phyloP scores from a whole-genome alignment of 2,329 filamentous ascomycete genomes.

The Mycosphaerella sp. region DNA sequence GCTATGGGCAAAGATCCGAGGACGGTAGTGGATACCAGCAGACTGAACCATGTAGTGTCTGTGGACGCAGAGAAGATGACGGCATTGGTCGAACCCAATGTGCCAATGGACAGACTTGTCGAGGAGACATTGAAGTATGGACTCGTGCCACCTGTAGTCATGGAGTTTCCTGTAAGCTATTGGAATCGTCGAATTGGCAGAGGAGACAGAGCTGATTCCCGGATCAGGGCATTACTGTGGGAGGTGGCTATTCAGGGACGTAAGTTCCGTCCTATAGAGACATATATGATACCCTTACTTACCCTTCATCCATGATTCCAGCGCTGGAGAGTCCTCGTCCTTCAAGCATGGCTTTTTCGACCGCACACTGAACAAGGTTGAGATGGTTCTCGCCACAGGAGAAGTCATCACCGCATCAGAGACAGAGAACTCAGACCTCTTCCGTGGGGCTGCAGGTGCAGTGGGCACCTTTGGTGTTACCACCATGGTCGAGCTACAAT shows the following conservation, averaged over 20 bases:
- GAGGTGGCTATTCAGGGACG: constrained; percentile 62
- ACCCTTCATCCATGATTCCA: not conserved
- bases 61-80: constrained; percentile 51
- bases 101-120: constrained; percentile 60
- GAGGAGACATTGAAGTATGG: constrained; percentile 51
- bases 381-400: constrained; percentile 60
- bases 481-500: constrained; percentile 49
- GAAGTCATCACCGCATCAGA: constrained; percentile 51
- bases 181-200: not conserved
- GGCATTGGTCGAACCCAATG: constrained; percentile 64
- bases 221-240: constrained; percentile 55
- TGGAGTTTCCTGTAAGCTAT: constrained; percentile 55
- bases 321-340: constrained; percentile 60
- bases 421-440: constrained; percentile 53
- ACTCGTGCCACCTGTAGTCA: constrained; percentile 60
- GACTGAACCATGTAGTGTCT: constrained; percentile 55
- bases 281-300: not conserved
- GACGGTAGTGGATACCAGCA: constrained; percentile 59
- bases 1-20: constrained; percentile 29
- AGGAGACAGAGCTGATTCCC: not conserved
- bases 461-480: constrained; percentile 63
- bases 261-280: not conserved
- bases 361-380: constrained; percentile 54
- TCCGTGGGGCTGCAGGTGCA: constrained; percentile 58
- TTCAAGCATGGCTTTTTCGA: constrained; percentile 65